Base-by-base conservation (phyloP, 2,329 filamentous ascomycete species). In the Clonostachys solani region DNA sequence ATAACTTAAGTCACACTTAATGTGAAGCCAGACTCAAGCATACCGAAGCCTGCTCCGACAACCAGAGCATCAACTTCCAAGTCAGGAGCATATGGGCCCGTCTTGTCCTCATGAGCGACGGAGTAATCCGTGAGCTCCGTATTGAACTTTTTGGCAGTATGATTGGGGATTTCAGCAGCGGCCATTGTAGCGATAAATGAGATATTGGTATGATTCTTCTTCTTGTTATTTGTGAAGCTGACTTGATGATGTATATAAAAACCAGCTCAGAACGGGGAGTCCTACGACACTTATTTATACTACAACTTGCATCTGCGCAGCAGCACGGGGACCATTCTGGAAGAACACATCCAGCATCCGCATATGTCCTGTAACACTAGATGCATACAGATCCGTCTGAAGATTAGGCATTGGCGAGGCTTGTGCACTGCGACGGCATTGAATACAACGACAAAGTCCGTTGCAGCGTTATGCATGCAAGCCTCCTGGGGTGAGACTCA, bases 31-130 rank as follows among this genome's bases (percentile, higher is more conserved):
- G 23, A 29, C 17, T 33, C 15, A 12, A 9, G 45, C 60, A 50
- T 50, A 70, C 67, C 62, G 48, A 74, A 74, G 6, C 72, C 72
- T 17, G 68, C 72, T 8, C 72, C 72, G 3, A 75, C 68, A 7
- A 75, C 57, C 4, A 75, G 56, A 4, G 63, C 69, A 46, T 75
- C 68, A 4, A 75, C 59, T 8, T 75, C 70, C 6, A 72, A 62
- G 33, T 72, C 59, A 5, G 69, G 60, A 1, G 69, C 64, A 48
- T 74, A 73, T 0, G 67, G 67, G 0, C 72, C 72, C 3, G 58
- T 56, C 17, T 59, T 60, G 4, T 57, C 56, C 5, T 48, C 40
- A 13, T 62, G 62, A 1, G 47, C 29, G 2, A 62, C 47, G 1
- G 68, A 67, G 49, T 67, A 71, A 19, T 69, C 68, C 0, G 60